Conservation (phyloP, 2,329 filamentous ascomycete species). For the Alternaria arbusti region DNA sequence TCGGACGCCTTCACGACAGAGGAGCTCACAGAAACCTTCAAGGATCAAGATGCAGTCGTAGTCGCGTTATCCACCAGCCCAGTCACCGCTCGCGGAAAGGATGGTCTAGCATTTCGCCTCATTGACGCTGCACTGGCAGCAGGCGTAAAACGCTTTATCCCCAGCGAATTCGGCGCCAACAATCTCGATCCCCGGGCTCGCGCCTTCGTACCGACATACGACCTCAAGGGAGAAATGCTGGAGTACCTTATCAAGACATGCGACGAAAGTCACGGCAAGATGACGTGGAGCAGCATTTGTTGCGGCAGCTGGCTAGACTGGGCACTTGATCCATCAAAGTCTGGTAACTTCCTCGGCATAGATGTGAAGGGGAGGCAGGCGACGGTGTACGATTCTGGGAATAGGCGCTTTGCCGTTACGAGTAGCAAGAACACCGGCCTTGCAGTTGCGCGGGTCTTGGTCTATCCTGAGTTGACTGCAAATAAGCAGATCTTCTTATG, state of each 20-base stretch:
- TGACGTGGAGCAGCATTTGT: slow-evolving; percentile 28
- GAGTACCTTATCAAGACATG: slow-evolving; percentile 42
- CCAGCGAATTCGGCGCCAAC: slow-evolving; percentile 50
- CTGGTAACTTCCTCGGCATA: slow-evolving; percentile 30
- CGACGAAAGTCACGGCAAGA: slow-evolving; percentile 16
- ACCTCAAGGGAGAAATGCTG: slow-evolving; percentile 43
- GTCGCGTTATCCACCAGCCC: slow-evolving; percentile 36
- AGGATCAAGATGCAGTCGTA: slow-evolving; percentile 48
- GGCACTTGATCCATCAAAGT: slow-evolving; percentile 23
- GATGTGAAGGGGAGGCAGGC: slow-evolving; percentile 23
- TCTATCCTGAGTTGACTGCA: slow-evolving; percentile 6
- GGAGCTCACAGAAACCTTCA: slow-evolving; percentile 42
- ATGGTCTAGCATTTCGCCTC: slow-evolving; percentile 33
- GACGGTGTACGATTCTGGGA: slow-evolving; percentile 29
- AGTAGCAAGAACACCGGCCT: slow-evolving; percentile 25
- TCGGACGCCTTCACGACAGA: slow-evolving; percentile 31
- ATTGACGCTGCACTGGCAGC: slow-evolving; percentile 51
- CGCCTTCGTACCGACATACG: slow-evolving; percentile 45
- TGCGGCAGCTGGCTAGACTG: slow-evolving; percentile 36
- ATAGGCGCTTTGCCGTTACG: slow-evolving; percentile 21
- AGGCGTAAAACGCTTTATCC: slow-evolving; percentile 50
- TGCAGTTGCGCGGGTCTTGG: slow-evolving; percentile 23
- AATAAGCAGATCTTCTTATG: slow-evolving; percentile 33
- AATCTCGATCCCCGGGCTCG: slow-evolving; percentile 39
- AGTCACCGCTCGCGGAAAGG: slow-evolving; percentile 24